Base-by-base conservation (phyloP, 2,329 filamentous ascomycete genomes). In the Penicillium hesseltinei region DNA sequence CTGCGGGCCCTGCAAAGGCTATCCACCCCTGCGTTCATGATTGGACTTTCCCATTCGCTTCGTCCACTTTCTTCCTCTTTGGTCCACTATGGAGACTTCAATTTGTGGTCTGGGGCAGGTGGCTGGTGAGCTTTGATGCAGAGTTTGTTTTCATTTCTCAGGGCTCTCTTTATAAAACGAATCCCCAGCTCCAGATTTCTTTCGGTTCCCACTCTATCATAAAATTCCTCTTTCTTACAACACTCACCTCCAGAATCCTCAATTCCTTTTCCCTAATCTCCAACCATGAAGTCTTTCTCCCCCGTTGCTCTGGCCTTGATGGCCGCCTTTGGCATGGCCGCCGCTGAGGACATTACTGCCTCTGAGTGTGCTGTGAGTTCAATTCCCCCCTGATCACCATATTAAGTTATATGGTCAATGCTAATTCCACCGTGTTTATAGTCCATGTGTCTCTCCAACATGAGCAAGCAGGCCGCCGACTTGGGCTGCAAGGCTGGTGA, bases 371-470 rank as follows among this genome's bases (percentile, higher is more conserved):
- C 71, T 38, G 71, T 73, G 66, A 57, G 70, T 40, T 11, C 9
- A 4, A 23, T 10, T 2, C 9, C 4, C 4, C 6, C n/a, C 15
- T 4, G 5, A 13, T 31, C 7, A 19, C 17, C 17, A 4, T 19
- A 9, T 31, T 39, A 4, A 47, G 17, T 23, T 7, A 23, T 27
- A 23, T 46, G 11, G 17, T 35, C 19, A 23, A 50, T 47, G 35
- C 25, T 44, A 19, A 38, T 45, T 4, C 4, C 10, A 29, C 17
- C 13, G 1, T 4, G 17, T 10, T 13, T 4, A 48, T 60, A 80
- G 78, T 66, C 74, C 69, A 75, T 68, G 65, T 81, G 78, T 62
- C 68, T 80, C 65, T 68, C 62, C 65, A 77, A 75, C 69, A 80
- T 81, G 77, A 69, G 75, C 58, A 67, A 59, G 52, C 69, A 73